phyloP scores from a whole-genome alignment of 2,329 filamentous ascomycete species.

The Aureobasidium uvarum region DNA sequence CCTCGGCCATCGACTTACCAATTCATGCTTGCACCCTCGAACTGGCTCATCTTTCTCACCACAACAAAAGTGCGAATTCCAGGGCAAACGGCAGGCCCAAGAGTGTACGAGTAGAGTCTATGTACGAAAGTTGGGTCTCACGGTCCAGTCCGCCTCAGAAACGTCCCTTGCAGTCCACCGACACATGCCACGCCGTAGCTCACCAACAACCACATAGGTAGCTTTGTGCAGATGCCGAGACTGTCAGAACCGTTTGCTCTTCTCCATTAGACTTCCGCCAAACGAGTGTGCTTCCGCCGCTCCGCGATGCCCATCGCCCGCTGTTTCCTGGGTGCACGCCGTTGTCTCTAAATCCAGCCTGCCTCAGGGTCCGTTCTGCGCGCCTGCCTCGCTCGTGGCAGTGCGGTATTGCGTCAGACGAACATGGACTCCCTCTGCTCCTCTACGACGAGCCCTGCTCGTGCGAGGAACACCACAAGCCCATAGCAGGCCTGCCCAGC shows the following conservation, averaged over 20 bases:
- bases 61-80: neutral
- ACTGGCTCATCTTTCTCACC: constrained; percentile 11
- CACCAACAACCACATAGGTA: constrained; percentile 16
- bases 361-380: constrained; percentile 14
- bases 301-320: constrained; percentile 9
- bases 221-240: constrained; percentile 17
- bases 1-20: constrained; percentile 9
- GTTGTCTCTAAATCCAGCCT: constrained; percentile 7
- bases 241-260: constrained; percentile 21
- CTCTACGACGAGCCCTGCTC: neutral
- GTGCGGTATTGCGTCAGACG: constrained; percentile 12
- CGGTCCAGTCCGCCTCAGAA: constrained; percentile 16
- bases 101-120: constrained; percentile 11
- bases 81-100: constrained; percentile 14
- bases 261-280: constrained; percentile 24
- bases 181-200: constrained; percentile 23
- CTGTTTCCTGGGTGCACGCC: constrained; percentile 16
- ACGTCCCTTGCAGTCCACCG: constrained; percentile 22
- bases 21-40: constrained; percentile 16
- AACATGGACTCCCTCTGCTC: neutral
- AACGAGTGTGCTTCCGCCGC: constrained; percentile 20
- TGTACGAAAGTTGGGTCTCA: constrained; percentile 6
- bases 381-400: neutral
- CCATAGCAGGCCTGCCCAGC: constrained; percentile 14
- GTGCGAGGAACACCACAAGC: constrained; percentile 20